Evolutionary conservation across 257 asterid species (phyloP).

Genomic region (Craterostigma plantagineum): DNA sequence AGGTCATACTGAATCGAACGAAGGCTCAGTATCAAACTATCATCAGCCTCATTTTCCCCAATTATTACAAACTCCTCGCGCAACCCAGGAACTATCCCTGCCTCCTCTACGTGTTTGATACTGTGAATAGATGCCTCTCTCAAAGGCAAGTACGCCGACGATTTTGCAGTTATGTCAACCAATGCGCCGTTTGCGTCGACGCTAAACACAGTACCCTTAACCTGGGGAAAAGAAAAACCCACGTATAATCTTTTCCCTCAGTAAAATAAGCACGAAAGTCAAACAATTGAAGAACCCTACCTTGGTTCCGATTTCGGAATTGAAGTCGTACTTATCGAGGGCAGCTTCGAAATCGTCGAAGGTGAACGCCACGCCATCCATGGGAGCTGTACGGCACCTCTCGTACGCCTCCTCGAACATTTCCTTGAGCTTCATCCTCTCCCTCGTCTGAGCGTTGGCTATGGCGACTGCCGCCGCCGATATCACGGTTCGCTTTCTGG

Average conservation of each 20-base stretch:
- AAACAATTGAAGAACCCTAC: constrained; percentile 12
- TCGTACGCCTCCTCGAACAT: constrained; percentile 86
- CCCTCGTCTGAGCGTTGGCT: constrained; percentile 44
- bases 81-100: constrained; percentile 75
- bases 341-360: constrained; percentile 56
- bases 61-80: constrained; percentile 70
- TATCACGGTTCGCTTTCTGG: constrained; percentile 16
- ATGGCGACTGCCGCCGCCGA: constrained; percentile 41
- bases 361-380: constrained; percentile 81
- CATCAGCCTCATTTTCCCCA: constrained; percentile 67
- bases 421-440: constrained; percentile 65
- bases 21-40: constrained; percentile 78
- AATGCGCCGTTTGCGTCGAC: constrained; percentile 75
- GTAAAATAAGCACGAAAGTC: background rate
- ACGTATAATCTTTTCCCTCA: background rate
- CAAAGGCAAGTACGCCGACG: constrained; percentile 78
- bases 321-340: constrained; percentile 66
- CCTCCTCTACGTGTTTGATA: constrained; percentile 61
- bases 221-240: constrained; percentile 20
- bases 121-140: constrained; percentile 68
- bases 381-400: constrained; percentile 60
- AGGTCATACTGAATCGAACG: constrained; percentile 71
- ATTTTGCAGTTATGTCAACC: constrained; percentile 84
- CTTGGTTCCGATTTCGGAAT: constrained; percentile 78
- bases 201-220: constrained; percentile 62